Percentiles rank a stretch among this genome's conserved stretches.
These are phyloP conservation scores for Polychaeton citri DNA, from an alignment of 2,329 filamentous ascomycete genomes.

Conservation along the genomic window DNA sequence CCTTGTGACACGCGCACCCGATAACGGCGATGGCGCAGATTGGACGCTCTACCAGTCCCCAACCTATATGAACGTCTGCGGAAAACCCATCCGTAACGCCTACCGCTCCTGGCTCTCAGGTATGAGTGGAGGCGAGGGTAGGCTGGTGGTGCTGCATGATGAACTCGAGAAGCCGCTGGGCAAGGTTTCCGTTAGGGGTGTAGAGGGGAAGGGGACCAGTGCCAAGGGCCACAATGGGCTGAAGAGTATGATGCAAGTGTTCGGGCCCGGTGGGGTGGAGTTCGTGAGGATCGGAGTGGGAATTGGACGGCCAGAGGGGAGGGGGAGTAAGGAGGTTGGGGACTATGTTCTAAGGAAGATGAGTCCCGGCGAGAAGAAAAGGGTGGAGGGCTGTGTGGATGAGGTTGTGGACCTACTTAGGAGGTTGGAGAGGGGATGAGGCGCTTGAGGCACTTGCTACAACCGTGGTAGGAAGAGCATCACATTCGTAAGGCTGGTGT, in stretches of 20 bases:
- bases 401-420: conserved; percentile 26
- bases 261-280: conserved; percentile 59
- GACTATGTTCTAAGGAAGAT: conserved; percentile 66
- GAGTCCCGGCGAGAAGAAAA: conserved; percentile 35
- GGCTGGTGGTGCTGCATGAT: conserved; percentile 73
- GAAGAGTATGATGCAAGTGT: conserved; percentile 51
- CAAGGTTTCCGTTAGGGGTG: conserved; percentile 43
- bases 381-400: conserved; percentile 17
- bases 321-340: conserved; percentile 55
- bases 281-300: conserved; percentile 58
- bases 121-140: conserved; percentile 22
- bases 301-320: conserved; percentile 66
- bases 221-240: conserved; percentile 33
- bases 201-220: conserved; percentile 34
- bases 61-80: conserved; percentile 73
- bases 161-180: conserved; percentile 67
- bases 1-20: conserved; percentile 33
- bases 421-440: conserved; percentile 15
- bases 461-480: no score
- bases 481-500: no score
- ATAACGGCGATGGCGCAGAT: conserved; percentile 18
- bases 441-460: no score
- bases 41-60: conserved; percentile 62
- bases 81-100: conserved; percentile 52
- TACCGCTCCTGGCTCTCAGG: conserved; percentile 41